Percentiles rank a stretch among this genome's conserved stretches.
phyloP scores from a whole-genome alignment of 495 filamentous ascomycete species.

The Aspergillus biplanus region DNA sequence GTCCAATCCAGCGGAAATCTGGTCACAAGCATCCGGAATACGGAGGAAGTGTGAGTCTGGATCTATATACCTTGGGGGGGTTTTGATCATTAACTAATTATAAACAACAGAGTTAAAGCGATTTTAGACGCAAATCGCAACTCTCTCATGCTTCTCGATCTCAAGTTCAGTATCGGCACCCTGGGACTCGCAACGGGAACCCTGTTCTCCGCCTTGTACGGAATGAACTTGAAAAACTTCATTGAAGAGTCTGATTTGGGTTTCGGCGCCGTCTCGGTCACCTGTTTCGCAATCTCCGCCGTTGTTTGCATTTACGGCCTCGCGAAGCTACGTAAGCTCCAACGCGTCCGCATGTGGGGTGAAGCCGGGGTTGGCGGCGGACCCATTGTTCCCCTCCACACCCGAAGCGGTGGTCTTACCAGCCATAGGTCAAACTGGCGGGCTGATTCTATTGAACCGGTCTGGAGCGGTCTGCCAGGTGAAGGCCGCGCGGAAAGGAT shows the following conservation, averaged over 20 bases:
- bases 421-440: slow-evolving; percentile 47
- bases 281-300: slow-evolving; percentile 72
- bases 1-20: slow-evolving; percentile 92
- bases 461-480: slow-evolving; percentile 50
- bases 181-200: slow-evolving; percentile 90
- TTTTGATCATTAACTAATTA: slow-evolving; percentile 17
- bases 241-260: slow-evolving; percentile 94
- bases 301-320: slow-evolving; percentile 81
- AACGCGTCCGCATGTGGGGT: slow-evolving; percentile 87
- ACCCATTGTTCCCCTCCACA: slow-evolving; percentile 36
- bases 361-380: slow-evolving; percentile 45
- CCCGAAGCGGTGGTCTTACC: slow-evolving; percentile 26
- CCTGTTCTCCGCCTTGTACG: slow-evolving; percentile 94
- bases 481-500: slow-evolving; percentile 49
- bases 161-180: slow-evolving; percentile 95
- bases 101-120: slow-evolving; percentile 75
- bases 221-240: slow-evolving; percentile 99
- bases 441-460: slow-evolving; percentile 50
- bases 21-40: slow-evolving; percentile 95
- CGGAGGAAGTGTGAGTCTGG: slow-evolving; percentile 87
- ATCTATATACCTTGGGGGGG: not conserved
- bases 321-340: slow-evolving; percentile 78
- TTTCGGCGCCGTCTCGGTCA: slow-evolving; percentile 72
- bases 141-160: slow-evolving; percentile 94
- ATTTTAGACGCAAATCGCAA: slow-evolving; percentile 98